Evolutionary conservation across 2,329 filamentous ascomycete species (phyloP), one percentile per base, ranked within the genome.

Genomic region (Tolypocladium guangdongense): DNA sequence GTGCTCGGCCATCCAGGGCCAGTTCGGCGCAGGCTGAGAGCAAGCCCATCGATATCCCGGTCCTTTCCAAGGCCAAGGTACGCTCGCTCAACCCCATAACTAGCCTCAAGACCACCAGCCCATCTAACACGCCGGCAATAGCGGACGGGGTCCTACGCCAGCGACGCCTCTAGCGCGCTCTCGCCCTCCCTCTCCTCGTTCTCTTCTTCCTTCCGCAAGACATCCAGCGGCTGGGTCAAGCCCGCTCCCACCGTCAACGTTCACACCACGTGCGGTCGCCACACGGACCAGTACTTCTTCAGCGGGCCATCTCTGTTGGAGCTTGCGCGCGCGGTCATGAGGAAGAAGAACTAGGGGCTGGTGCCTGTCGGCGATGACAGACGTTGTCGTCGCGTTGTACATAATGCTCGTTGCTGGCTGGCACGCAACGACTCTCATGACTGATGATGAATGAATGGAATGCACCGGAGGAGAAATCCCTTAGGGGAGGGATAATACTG

Each of bases 191-290:
- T 58, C 37, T 58, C 59, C 20, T 48, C 57, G 4, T 53, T 60
- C 8, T 59, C 62, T 30, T 58, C 63, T 20, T 61, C 63, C 39
- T 61, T 61, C 45, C 61, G 67, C 54, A 69, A 65, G 53, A 59
- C 62, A 7, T 60, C 68, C 20, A 66, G 68, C 56, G 57, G 58
- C 51, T 64, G 64, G 54, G 58, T 69, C 58, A 70, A 66, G 59
- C 60, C 71, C 8, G 61, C 68, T n/a, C 71, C 68, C 22, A 71
- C 68, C 10, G 70, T 74, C 58, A 81, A 81, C 56, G 71, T 75
- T 43, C 72, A 79, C 64, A 80, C 77, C 37, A 76, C 77, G 54
- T 81, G 78, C 56, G 78, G 78, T 16, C 71, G 78, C 16, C 78
- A 81, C 63, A 75, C 75, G 39, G 72, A 78, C 58, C 75, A 80